Conservation (phyloP, 2,329 filamentous ascomycete genomes). For the Cladophialophora exuberans region DNA sequence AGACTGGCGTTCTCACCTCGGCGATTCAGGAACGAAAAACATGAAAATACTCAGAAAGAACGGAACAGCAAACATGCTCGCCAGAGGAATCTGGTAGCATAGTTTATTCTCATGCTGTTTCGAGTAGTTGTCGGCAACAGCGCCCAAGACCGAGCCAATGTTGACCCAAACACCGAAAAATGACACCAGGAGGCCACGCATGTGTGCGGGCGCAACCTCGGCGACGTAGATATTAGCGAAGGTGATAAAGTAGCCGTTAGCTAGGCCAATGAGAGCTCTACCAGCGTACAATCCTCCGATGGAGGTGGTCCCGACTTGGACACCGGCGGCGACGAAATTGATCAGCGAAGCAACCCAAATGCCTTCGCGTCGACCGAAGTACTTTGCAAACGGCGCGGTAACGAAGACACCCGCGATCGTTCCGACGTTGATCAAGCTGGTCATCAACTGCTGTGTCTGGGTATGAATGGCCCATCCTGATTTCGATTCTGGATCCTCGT, state of each 20-base stretch:
- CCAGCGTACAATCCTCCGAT: slow-evolving; percentile 51
- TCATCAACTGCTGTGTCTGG: slow-evolving; percentile 56
- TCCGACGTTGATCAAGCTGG: slow-evolving; percentile 55
- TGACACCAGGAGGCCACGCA: slow-evolving; percentile 53
- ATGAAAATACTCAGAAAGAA: slow-evolving; percentile 50
- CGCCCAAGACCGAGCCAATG: slow-evolving; percentile 53
- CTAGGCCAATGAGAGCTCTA: slow-evolving; percentile 48
- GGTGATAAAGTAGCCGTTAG: slow-evolving; percentile 51
- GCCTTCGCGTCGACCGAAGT: slow-evolving; percentile 51
- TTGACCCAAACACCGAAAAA: slow-evolving; percentile 56
- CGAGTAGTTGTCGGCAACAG: slow-evolving; percentile 49
- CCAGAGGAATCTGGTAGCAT: slow-evolving; percentile 55
- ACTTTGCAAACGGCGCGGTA: slow-evolving; percentile 52
- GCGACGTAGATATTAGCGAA: slow-evolving; percentile 54
- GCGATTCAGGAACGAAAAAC: slow-evolving; percentile 52
- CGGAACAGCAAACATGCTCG: slow-evolving; percentile 51
- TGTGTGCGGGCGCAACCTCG: slow-evolving; percentile 52
- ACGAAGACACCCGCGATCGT: slow-evolving; percentile 54
- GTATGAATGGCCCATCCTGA: slow-evolving; percentile 41
- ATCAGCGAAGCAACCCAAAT: slow-evolving; percentile 54
- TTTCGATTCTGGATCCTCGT: slow-evolving; percentile 43
- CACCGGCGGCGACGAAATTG: slow-evolving; percentile 47
- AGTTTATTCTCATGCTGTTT: slow-evolving; percentile 42
- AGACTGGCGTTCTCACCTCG: slow-evolving; percentile 39
- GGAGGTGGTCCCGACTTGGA: slow-evolving; percentile 49